Percentiles rank a stretch among this genome's conserved stretches.
phyloP scores from a whole-genome alignment of 192 early-diverging fungal genomes.

The Umbelopsis vinacea region DNA sequence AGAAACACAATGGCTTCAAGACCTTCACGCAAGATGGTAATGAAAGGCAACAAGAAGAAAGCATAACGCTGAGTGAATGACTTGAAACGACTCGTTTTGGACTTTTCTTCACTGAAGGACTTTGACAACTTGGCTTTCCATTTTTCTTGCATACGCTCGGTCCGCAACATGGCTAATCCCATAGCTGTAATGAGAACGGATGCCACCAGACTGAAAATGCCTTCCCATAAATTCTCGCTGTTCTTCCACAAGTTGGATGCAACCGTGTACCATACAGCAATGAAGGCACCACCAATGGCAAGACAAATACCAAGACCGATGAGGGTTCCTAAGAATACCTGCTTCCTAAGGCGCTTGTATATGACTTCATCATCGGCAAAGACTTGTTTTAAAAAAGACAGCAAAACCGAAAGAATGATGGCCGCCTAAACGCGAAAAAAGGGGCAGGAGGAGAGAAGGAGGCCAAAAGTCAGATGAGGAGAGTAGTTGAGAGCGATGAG shows the following conservation, averaged over 20 bases:
- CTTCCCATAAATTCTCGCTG: conserved; percentile 84
- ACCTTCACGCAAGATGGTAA: conserved; percentile 87
- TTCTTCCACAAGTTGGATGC: conserved; percentile 58
- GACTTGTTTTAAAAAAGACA: conserved; percentile 75
- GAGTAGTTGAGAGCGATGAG: background rate
- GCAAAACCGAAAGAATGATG: conserved; percentile 86
- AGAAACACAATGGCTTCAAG: conserved; percentile 91
- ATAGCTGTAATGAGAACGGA: conserved; percentile 77
- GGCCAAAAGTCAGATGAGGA: background rate
- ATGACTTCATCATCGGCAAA: conserved; percentile 53
- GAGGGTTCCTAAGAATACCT: conserved; percentile 78
- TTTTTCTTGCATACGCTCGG: conserved; percentile 76
- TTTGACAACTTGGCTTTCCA: conserved; percentile 59
- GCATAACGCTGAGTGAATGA: conserved; percentile 59
- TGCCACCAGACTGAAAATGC: conserved; percentile 78
- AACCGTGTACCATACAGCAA: conserved; percentile 75
- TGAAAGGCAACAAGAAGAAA: conserved; percentile 83
- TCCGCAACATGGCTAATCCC: conserved; percentile 80
- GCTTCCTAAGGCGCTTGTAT: conserved; percentile 59
- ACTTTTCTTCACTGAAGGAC: conserved; percentile 39
- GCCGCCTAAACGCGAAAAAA: conserved; percentile 67
- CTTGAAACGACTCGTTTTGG: conserved; percentile 29
- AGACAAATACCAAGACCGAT: conserved; percentile 72
- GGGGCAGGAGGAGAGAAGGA: background rate
- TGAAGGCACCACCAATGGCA: conserved; percentile 74